A percentile compares a stretch with the other conserved stretches of the same genome.
Evolutionary conservation across 2,329 filamentous ascomycete genomes (phyloP).

Genomic region (Aspergillus candidus): DNA sequence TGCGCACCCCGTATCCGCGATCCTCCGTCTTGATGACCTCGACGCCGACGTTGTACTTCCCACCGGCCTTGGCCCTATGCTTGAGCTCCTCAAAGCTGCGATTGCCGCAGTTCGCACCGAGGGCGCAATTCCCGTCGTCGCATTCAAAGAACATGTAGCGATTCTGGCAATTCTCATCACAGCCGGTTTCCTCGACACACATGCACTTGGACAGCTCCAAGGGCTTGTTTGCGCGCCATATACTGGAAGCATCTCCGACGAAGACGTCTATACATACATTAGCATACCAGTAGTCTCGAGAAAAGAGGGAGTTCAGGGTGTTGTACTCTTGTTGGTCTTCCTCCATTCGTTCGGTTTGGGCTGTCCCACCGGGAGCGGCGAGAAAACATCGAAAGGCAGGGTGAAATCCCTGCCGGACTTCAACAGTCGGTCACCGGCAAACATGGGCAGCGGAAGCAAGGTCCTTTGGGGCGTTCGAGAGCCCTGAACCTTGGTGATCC

Average conservation of each 20-base stretch:
- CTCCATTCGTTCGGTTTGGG: slow-evolving; percentile 91
- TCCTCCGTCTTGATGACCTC: slow-evolving; percentile 89
- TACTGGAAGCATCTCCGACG: slow-evolving; percentile 70
- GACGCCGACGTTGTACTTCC: slow-evolving; percentile 85
- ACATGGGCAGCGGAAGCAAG: slow-evolving; percentile 70
- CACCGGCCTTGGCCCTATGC: slow-evolving; percentile 67
- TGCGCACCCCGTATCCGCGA: slow-evolving; percentile 84
- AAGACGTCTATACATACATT: slow-evolving; percentile 64
- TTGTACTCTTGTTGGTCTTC: slow-evolving; percentile 82
- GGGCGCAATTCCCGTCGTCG: slow-evolving; percentile 78
- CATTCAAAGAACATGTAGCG: slow-evolving; percentile 97
- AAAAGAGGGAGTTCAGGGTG: background rate
- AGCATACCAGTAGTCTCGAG: slow-evolving; percentile 16
- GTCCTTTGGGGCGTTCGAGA: slow-evolving; percentile 29
- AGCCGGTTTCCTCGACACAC: slow-evolving; percentile 71
- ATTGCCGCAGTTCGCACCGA: slow-evolving; percentile 75
- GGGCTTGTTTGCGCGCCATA: slow-evolving; percentile 74
- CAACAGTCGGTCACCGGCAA: slow-evolving; percentile 64
- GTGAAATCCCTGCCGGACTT: slow-evolving; percentile 75
- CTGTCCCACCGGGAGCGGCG: slow-evolving; percentile 75
- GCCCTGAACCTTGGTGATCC: slow-evolving; percentile 29
- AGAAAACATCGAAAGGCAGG: slow-evolving; percentile 83
- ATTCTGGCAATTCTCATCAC: slow-evolving; percentile 87
- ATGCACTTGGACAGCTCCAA: slow-evolving; percentile 72
- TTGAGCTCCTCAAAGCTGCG: slow-evolving; percentile 78